Evolutionary conservation across 163 green algal species (phyloP).

Genomic region (Scenedesmus sp.): DNA sequence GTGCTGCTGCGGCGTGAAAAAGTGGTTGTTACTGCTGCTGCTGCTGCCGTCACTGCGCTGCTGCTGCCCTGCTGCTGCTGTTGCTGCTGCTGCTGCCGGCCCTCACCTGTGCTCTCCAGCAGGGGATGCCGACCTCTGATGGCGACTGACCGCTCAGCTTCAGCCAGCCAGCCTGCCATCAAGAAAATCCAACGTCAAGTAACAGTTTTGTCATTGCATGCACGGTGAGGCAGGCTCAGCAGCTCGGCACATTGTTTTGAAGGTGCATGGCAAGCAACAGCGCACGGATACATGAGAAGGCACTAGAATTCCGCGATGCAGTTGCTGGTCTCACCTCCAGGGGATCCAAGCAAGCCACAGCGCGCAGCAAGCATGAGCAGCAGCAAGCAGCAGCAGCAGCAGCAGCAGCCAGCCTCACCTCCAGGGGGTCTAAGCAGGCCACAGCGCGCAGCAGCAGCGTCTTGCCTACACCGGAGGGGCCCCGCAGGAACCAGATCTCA

Average conservation of each 20-base stretch:
- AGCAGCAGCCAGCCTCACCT: slow-evolving; percentile 56
- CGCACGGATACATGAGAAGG: too few relatives aligned
- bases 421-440: slow-evolving; percentile 75
- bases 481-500: slow-evolving; percentile 84
- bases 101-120: slow-evolving; percentile 61
- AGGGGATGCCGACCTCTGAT: slow-evolving; percentile 70
- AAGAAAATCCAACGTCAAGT: too few relatives aligned
- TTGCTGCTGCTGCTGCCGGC: too few relatives aligned
- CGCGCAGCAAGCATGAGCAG: neutral
- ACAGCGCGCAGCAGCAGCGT: slow-evolving; percentile 83
- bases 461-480: slow-evolving; percentile 86
- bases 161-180: slow-evolving; percentile 72
- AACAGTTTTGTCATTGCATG: too few relatives aligned
- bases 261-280: too few relatives aligned
- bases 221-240: too few relatives aligned
- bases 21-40: neutral
- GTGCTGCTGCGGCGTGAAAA: too few relatives aligned
- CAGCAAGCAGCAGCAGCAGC: neutral
- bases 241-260: too few relatives aligned
- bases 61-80: neutral
- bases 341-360: neutral
- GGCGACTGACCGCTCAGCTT: slow-evolving; percentile 70
- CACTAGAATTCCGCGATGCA: too few relatives aligned
- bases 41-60: neutral
- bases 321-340: too few relatives aligned